Evolutionary conservation across 768 basidiomycete species (phyloP), one percentile per base, ranked within the genome.

Genomic region (Trametes cubensis): DNA sequence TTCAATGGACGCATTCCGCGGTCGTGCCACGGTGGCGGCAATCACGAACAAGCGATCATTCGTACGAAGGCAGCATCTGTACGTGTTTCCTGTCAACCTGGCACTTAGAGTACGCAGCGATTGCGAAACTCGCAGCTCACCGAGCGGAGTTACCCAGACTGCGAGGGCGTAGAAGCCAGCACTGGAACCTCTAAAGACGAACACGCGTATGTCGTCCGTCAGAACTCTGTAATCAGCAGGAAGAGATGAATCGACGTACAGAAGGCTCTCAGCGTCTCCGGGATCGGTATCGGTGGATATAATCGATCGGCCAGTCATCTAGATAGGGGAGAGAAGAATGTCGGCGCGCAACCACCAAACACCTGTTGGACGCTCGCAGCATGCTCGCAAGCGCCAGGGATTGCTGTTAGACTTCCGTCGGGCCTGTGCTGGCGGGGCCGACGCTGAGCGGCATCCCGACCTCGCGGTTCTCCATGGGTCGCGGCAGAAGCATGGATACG

Each of bases 241-340:
- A 51, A 34, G 49, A 51, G 20, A 20, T 14, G 57, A 14, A 4
- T 52, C 20, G 41, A 38, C 50, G 8, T 13, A 59, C 41, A 21
- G 49, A 34, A 51, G 25, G 28, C 20, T 17, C 26, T 6, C 20
- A 28, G 28, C 49, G 41, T 44, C 26, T 34, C 15, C 8, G 6
- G 47, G 40, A 25, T 59, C 58, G 58, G 58, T 30, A 25, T 59
- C 58, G 58, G 58, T 30, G 28, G 21, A 20, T 30, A 10, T 51
- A 51, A 59, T 59, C 58, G 58, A 59, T 59, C 58, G 58, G 41
- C 50, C 41, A 34, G n/a, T 23, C 58, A 59, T 59, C 58, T 59
- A 59, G 58, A 59, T 59, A 59, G 58, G 58, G 40, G 58, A 52
- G 41, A 59, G 49, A 52, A 59, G 49, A 18, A 6, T 18, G 15